Percentiles rank a stretch among this genome's conserved stretches.
These are phyloP conservation scores for Mycena alexandri DNA, from an alignment of 768 basidiomycete genomes.

Conservation along the genomic window DNA sequence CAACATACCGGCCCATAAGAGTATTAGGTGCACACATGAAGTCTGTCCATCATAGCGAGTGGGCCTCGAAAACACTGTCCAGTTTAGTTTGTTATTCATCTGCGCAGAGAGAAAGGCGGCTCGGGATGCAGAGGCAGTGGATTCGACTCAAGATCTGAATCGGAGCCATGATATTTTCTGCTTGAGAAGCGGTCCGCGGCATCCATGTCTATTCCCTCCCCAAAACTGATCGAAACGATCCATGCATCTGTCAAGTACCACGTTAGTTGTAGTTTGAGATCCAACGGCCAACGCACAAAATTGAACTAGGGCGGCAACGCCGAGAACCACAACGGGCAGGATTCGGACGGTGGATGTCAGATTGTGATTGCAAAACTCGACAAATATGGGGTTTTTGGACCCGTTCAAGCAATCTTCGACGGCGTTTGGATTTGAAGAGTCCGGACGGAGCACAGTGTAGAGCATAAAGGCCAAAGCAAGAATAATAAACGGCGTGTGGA, in stretches of 20 bases:
- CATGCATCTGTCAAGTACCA: conserved; percentile 25
- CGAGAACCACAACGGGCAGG: conserved; percentile 34
- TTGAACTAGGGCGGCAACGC: conserved; percentile 26
- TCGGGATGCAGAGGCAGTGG: conserved; percentile 11
- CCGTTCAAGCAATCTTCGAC: conserved; percentile 36
- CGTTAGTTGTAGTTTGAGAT: neutral
- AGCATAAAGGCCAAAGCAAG: conserved; percentile 33
- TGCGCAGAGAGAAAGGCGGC: conserved; percentile 22
- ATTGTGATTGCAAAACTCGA: conserved; percentile 38
- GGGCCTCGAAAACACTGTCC: neutral
- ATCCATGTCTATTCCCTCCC: conserved; percentile 32
- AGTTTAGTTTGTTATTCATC: conserved; percentile 1
- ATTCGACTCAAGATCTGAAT: conserved; percentile 12
- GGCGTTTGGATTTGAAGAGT: conserved; percentile 4
- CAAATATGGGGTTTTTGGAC: conserved; percentile 29
- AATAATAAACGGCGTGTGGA: conserved; percentile 31
- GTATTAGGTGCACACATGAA: neutral
- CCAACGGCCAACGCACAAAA: conserved; percentile 18
- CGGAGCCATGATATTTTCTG: conserved; percentile 1
- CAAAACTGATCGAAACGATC: conserved; percentile 38
- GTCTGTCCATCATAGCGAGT: neutral
- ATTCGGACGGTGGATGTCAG: conserved; percentile 29
- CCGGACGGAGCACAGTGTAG: conserved; percentile 27
- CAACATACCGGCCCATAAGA: neutral
- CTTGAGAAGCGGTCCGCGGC: neutral